Conservation (phyloP, 2,329 filamentous ascomycete genomes). For the Neoscytalidium dimidiatum region DNA sequence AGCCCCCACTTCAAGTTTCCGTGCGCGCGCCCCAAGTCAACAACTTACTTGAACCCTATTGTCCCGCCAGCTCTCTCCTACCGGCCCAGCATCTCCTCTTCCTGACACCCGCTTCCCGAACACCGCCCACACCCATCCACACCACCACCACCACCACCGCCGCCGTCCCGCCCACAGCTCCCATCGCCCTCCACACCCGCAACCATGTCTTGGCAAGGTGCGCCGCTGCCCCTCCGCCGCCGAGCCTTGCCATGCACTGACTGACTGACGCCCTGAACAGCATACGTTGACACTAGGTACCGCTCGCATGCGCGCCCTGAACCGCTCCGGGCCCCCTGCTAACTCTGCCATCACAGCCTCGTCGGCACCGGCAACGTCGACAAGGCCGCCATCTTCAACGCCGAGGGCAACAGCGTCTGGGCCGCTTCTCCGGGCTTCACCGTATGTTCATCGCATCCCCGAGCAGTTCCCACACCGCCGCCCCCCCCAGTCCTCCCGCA, state of each 20-base stretch:
- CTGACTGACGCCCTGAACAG: constrained; percentile 31
- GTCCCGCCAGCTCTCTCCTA: constrained; percentile 17
- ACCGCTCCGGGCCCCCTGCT: background rate
- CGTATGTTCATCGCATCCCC: constrained; percentile 54
- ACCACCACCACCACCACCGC: constrained; percentile 19
- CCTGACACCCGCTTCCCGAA: constrained; percentile 26
- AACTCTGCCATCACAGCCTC: constrained; percentile 34
- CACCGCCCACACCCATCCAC: constrained; percentile 23
- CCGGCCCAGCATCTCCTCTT: constrained; percentile 26
- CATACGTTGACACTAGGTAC: constrained; percentile 46
- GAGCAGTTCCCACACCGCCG: background rate
- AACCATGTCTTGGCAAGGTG: constrained; percentile 48
- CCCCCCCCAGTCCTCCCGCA: background rate
- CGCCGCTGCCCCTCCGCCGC: constrained; percentile 24
- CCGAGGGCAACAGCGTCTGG: constrained; percentile 58
- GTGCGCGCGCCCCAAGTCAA: constrained; percentile 18
- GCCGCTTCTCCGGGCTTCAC: constrained; percentile 83
- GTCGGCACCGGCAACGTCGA: constrained; percentile 46
- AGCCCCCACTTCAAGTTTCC: constrained; percentile 19
- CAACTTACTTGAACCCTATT: constrained; percentile 21
- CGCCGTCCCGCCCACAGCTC: constrained; percentile 5
- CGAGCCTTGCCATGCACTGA: constrained; percentile 25
- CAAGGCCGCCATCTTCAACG: constrained; percentile 55
- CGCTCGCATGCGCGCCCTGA: background rate
- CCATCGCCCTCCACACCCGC: constrained; percentile 8